Evolutionary conservation across 768 basidiomycete species (phyloP).

Genomic region (Mycena venus): DNA sequence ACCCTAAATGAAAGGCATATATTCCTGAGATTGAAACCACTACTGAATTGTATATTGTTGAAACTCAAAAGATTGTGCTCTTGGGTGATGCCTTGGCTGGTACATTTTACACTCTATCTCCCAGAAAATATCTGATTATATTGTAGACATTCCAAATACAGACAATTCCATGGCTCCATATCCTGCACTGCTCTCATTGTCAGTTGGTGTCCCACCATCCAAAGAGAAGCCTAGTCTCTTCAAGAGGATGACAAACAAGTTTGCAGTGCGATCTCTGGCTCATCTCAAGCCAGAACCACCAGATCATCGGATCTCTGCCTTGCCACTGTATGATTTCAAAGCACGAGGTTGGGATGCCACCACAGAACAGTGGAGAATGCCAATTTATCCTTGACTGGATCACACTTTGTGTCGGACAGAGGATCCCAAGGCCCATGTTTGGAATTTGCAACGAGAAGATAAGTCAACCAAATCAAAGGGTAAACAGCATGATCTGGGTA

Average conservation of each 20-base stretch:
- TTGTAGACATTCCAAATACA: background rate
- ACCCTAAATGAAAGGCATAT: background rate
- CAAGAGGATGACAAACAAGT: background rate
- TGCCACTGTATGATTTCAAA: background rate
- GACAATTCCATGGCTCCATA: background rate
- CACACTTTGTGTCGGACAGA: background rate
- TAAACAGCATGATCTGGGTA: too few species aligned
- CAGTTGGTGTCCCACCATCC: background rate
- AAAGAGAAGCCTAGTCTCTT: background rate
- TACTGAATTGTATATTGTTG: background rate
- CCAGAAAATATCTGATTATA: too few species aligned
- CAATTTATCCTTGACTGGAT: background rate
- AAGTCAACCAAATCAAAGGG: too few species aligned
- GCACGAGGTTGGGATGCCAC: constrained; percentile 3
- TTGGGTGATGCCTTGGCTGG: too few species aligned
- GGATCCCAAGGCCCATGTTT: background rate
- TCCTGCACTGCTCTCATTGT: background rate
- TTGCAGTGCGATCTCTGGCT: background rate
- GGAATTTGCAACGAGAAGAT: too few species aligned
- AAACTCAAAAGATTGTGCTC: background rate
- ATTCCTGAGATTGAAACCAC: background rate
- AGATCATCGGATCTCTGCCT: background rate
- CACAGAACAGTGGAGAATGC: background rate
- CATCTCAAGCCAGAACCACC: background rate
- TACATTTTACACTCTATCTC: too few species aligned